These are phyloP conservation scores for Ophiocordyceps robertsii DNA, from an alignment of 2,329 filamentous ascomycete species.

Conservation along the genomic window DNA sequence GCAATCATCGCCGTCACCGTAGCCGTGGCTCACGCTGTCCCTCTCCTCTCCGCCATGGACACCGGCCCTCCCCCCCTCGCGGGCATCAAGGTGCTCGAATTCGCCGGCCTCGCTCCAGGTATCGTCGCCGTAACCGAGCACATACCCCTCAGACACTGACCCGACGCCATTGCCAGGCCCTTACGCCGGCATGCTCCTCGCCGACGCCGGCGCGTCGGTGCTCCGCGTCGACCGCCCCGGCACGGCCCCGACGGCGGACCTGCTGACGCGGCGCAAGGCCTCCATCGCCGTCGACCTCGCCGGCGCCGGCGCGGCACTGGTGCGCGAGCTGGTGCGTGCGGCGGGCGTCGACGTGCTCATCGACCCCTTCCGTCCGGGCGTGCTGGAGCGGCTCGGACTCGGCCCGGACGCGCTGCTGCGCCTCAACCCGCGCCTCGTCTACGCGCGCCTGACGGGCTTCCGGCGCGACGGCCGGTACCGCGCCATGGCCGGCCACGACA, in stretches of 20 bases:
- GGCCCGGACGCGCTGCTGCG: slow-evolving; percentile 54
- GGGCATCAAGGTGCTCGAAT: slow-evolving; percentile 44
- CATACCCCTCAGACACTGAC: not conserved
- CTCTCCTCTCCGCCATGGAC: not conserved
- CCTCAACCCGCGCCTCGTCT: slow-evolving; percentile 62
- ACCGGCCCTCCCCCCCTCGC: slow-evolving; percentile 21
- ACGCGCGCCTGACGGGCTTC: slow-evolving; percentile 83
- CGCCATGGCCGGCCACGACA: slow-evolving; percentile 86
- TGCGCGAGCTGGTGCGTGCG: slow-evolving; percentile 53
- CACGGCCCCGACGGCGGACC: slow-evolving; percentile 45
- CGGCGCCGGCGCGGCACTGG: slow-evolving; percentile 44
- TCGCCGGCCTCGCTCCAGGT: slow-evolving; percentile 52
- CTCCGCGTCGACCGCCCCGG: slow-evolving; percentile 67
- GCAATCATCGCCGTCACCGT: too few species aligned
- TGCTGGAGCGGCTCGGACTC: slow-evolving; percentile 73
- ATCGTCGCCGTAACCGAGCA: slow-evolving; percentile 4
- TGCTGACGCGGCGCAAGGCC: slow-evolving; percentile 66
- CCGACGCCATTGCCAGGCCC: slow-evolving; percentile 43
- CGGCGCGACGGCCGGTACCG: slow-evolving; percentile 74
- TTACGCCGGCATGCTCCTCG: slow-evolving; percentile 77
- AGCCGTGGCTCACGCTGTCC: not conserved
- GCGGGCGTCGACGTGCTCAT: slow-evolving; percentile 74
- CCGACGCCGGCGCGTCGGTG: slow-evolving; percentile 79
- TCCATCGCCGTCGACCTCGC: slow-evolving; percentile 68
- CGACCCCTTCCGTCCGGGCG: slow-evolving; percentile 85